Evolutionary conservation across 805 yeast species (phyloP), one percentile per base, ranked within the genome.

Genomic region (Candida namnaoensis): DNA sequence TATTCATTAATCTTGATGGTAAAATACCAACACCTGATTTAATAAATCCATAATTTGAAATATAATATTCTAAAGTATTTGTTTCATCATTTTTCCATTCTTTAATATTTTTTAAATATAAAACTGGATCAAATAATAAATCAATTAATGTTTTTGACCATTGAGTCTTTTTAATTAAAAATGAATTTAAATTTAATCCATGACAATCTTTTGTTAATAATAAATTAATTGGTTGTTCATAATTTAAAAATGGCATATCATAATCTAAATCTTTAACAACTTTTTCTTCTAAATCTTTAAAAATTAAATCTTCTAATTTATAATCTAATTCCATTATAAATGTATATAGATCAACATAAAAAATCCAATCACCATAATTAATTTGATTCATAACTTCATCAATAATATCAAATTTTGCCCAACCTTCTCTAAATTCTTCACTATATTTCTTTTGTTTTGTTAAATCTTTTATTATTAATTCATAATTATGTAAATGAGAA

Each of bases 401-500:
- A 27, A 67, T 44, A 26, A 57, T 44, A 44, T 67, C 72, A 35
- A 65, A 60, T 44, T 66, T 66, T 47, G 64, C 70, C 72, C 72
- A 66, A 4, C 70, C 69, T 52, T 66, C 71, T 46, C 78, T 61
- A 56, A 64, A 64, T 41, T 71, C 76, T 53, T 71, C 71, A 38
- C 72, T 70, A 49, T 72, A 72, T 39, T 69, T 57, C 49, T 71
- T 72, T 46, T 68, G 64, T 47, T 64, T 63, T 28, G 74, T 70
- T 56, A 66, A 60, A 44, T 71, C 73, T 48, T 62, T 64, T 41
- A 72, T 61, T 5, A 72, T 61, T 40, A 72, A 54, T 27, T 72
- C 74, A 45, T 72, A 72, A 1, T 74, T 74, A 46, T 72, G 77
- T 14, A 57, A 53, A 36, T 61, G 62, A n/a, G 76, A 68, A 44